Conservation (phyloP, 345 rosid species). For the Aquilaria malaccensis region DNA sequence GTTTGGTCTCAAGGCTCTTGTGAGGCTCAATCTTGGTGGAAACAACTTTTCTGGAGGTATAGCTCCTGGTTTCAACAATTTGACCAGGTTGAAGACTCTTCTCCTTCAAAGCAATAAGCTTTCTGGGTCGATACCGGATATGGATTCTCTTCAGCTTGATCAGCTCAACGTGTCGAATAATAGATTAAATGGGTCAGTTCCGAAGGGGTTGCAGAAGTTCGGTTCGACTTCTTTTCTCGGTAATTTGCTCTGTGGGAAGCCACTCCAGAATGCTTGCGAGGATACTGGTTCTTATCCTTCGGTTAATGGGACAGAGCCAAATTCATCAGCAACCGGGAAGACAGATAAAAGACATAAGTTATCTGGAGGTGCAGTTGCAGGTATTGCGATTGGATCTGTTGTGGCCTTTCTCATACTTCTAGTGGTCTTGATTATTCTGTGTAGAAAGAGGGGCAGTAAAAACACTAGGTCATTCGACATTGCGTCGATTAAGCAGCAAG, state of each 20-base stretch:
- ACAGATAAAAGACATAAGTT: slow-evolving; percentile 41
- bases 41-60: slow-evolving; percentile 66
- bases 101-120: slow-evolving; percentile 55
- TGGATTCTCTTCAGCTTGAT: slow-evolving; percentile 33
- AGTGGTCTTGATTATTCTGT: slow-evolving; percentile 44
- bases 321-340: slow-evolving; percentile 20
- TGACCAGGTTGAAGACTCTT: slow-evolving; percentile 70
- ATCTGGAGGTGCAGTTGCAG: slow-evolving; percentile 82
- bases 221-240: slow-evolving; percentile 50
- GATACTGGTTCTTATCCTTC: slow-evolving; percentile 16
- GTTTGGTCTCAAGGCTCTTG: slow-evolving; percentile 46
- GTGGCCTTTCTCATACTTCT: slow-evolving; percentile 44
- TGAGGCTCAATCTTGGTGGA: slow-evolving; percentile 56
- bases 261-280: slow-evolving; percentile 29
- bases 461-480: slow-evolving; percentile 59
- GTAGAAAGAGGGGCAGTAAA: slow-evolving; percentile 46
- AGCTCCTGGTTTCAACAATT: slow-evolving; percentile 45
- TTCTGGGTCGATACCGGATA: slow-evolving; percentile 46
- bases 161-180: slow-evolving; percentile 84
- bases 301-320: slow-evolving; percentile 33
- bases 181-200: slow-evolving; percentile 76
- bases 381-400: slow-evolving; percentile 78
- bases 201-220: slow-evolving; percentile 36
- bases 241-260: slow-evolving; percentile 75
- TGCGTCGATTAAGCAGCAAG: slow-evolving; percentile 53